Base-by-base conservation (phyloP, 2,329 filamentous ascomycete species). In the Colletotrichum orbiculare region DNA sequence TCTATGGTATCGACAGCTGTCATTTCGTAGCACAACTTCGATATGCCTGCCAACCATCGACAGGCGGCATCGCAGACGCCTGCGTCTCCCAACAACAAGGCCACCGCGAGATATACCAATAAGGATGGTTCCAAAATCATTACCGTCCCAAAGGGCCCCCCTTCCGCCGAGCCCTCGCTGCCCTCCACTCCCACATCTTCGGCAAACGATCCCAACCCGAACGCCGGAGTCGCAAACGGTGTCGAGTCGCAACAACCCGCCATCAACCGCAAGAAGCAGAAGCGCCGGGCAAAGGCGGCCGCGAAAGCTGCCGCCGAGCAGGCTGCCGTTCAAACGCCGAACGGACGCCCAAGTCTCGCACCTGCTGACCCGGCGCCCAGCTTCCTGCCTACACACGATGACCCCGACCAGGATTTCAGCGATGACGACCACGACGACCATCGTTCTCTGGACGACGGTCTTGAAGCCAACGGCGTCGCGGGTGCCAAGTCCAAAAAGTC, bases 191-290 rank as follows among this genome's bases (percentile, higher is more conserved):
- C 85, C 59, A 83, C 81, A 49, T 73, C 79, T 33, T 74, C 81
- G 72, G 73, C 75, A 69, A 73, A 76, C 69, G 71, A 74, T 62
- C 72, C 72, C 66, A 73, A 52, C 50, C 41, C 45, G 38, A 71
- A 60, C 42, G 64, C 70, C 71, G 74, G 64, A 66, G 64, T 65
- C 64, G 70, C 50, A 35, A 60, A 54, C 15, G 54, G 67, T 52
- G 61, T 57, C 38, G 73, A 78, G 66, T 67, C 66, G 53, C 71
- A 77, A 50, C 79, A 82, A 48, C 82, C 82, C 48, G 74, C 83
- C 8, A 90, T 94, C 55, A 97, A 97, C 79, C 89, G 92, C 75
- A 97, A 97, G 84, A 98, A 97, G 83, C 92, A 96, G 78, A 97
- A 97, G 84, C 89, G 94, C 71, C 88, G 94, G 70, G 91, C 92